phyloP scores from a whole-genome alignment of 179 eudicot species.

The Drosera spatulata region DNA sequence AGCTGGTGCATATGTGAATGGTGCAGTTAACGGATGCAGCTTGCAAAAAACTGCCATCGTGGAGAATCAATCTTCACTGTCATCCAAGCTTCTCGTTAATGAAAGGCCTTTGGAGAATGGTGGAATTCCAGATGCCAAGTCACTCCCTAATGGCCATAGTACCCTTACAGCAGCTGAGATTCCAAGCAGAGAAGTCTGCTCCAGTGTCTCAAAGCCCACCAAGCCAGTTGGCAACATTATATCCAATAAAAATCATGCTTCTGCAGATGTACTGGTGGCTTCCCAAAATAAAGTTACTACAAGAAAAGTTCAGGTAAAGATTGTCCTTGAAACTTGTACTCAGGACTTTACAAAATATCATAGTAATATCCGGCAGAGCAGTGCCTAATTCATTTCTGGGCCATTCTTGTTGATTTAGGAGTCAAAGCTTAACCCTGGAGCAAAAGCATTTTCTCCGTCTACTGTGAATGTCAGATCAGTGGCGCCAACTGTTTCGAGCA shows the following conservation, averaged over 20 bases:
- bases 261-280: constrained; percentile 21
- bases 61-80: constrained; percentile 12
- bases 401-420: constrained; percentile 29
- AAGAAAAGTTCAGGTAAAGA: constrained; percentile 42
- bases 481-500: constrained; percentile 32
- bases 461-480: constrained; percentile 33
- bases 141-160: constrained; percentile 18
- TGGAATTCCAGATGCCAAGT: constrained; percentile 16
- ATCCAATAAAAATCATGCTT: constrained; percentile 19
- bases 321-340: background rate
- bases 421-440: constrained; percentile 90
- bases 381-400: too few relatives aligned
- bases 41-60: constrained; percentile 14
- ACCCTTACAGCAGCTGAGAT: constrained; percentile 17
- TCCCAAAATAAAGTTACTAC: constrained; percentile 25
- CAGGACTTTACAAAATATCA: too few relatives aligned
- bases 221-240: constrained; percentile 12
- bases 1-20: constrained; percentile 11
- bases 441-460: constrained; percentile 77
- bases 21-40: constrained; percentile 27
- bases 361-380: too few relatives aligned
- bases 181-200: constrained; percentile 13
- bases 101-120: constrained; percentile 15
- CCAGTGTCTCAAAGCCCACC: constrained; percentile 21
- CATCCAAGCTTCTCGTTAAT: constrained; percentile 14